Evolutionary conservation across 768 basidiomycete species (phyloP), one percentile per base, ranked within the genome.

Genomic region (Candolleomyces aberdarensis): DNA sequence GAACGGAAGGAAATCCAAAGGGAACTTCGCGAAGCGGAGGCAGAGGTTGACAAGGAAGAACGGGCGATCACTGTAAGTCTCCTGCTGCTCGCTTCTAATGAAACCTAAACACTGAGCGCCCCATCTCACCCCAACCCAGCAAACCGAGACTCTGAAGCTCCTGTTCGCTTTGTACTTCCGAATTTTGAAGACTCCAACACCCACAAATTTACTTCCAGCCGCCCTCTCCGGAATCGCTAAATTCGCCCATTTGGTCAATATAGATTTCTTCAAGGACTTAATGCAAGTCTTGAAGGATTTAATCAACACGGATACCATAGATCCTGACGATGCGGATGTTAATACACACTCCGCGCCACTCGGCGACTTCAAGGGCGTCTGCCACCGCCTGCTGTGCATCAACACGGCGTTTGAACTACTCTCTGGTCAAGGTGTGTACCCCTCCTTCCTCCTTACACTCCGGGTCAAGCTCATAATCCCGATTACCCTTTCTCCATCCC

Each of bases 261-360:
- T 98, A 66, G 96, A 99, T 72, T 98, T 99, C 77, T 99, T 98
- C 85, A 88, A 89, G 69, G 97, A 99, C 75, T 80, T 99, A 51
- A 83, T 99, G 79, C 80, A 85, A 57, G 92, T 95, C 5, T 79
- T 99, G 39, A 91, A 91, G 75, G 82, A 81, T 60, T 83, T 96
- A 60, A 85, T 96, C 67, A 69, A 77, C 56, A 85, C 84, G 31
- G 75, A 78, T n/a, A 74, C 73, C 26, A 75, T 72, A 51, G 72
- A 74, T 51, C 73, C 71, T 29, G 59, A 63, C 58, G 69, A 69
- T 58, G 62, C 65, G 58, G 56, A 65, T 63, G 60, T 63, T 64
- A 59, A 70, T 22, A 36, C 50, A 15, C 32, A 58, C 31, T 54
- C 58, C 56, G 64, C 52, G 55, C 36, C 63, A 19, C 26, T 54